Evolutionary conservation across 805 yeast species (phyloP), one percentile per base, ranked within the genome.

Genomic region (Candida methanosorbosa): DNA sequence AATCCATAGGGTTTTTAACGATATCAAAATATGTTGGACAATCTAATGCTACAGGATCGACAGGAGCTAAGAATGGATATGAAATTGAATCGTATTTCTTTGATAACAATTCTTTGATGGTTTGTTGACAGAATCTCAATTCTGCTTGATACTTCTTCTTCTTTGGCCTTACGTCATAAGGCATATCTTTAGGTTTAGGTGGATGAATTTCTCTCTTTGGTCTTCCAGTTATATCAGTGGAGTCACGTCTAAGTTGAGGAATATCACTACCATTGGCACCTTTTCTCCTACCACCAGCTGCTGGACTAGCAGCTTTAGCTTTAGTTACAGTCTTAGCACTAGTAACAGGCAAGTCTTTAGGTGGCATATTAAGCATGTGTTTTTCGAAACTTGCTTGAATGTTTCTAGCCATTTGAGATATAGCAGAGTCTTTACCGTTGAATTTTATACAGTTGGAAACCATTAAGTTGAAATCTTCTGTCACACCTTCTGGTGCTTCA

Each of bases 121-220:
- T 75, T 53, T 75, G 82, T 45, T 75, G 81, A 54, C 94, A 85
- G 59, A 81, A 92, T 51, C 88, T 72, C 54, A 92, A 71, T 57
- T 90, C 97, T 9, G 90, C 81, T 27, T 90, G 94, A 52, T 68
- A 78, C 64, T 86, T 90, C 72, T 90, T 88, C 61, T 84, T 84
- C 44, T 94, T 75, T 30, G 98, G 98, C 52, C 88, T 70, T 35
- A 77, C 77, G 50, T 87, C 96, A 50, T 85, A 86, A 3, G 95
- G 94, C 57, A 88, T 75, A 54, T 92, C 97, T 52, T 85, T 85
- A 22, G 95, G 84, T 52, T 83, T 81, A 35, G 98, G 98, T 3
- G 98, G 98, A 56, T 88, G 97, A 32, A 92, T 86, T 46, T 86
- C 92, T 46, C 98, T 75, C 59, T 90, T 90, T 26, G 97, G 97